Evolutionary conservation across 1,284 basidiomycete genomes (phyloP).

Genomic region (Thelephora terrestris): DNA sequence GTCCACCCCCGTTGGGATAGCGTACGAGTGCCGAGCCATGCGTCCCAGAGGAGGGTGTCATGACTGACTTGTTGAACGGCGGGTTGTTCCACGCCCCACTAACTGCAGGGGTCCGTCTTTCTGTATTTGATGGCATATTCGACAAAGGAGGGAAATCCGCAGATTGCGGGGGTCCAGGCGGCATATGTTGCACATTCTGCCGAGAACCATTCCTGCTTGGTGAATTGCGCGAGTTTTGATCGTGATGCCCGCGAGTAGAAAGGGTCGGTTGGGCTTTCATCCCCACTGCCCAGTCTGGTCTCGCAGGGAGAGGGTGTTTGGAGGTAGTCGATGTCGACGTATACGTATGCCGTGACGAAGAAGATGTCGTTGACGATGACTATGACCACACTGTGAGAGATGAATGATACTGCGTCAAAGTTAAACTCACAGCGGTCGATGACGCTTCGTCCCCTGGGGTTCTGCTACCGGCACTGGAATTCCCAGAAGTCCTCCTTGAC

Average conservation of each 20-base stretch:
- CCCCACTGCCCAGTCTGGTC: constrained; percentile 80
- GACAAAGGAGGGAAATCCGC: constrained; percentile 65
- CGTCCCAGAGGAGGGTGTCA: constrained; percentile 27
- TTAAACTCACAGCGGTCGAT: constrained; percentile 55
- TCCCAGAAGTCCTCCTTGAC: constrained; percentile 35
- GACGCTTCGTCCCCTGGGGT: constrained; percentile 66
- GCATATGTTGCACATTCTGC: constrained; percentile 22
- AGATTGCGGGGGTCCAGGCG: constrained; percentile 39
- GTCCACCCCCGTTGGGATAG: constrained; percentile 22
- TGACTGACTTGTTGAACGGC: constrained; percentile 41
- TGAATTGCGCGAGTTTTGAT: constrained; percentile 20
- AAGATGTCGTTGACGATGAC: constrained; percentile 68
- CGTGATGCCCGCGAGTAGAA: constrained; percentile 32
- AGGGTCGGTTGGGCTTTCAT: constrained; percentile 60
- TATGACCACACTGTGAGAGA: constrained; percentile 17
- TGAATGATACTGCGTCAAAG: constrained; percentile 11
- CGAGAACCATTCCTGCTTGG: constrained; percentile 1
- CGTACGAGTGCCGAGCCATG: constrained; percentile 27
- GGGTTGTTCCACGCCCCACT: constrained; percentile 62
- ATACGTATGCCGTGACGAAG: constrained; percentile 63
- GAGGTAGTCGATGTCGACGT: constrained; percentile 58
- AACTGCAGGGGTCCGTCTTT: constrained; percentile 40
- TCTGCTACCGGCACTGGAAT: constrained; percentile 42
- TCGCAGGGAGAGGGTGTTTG: constrained; percentile 66
- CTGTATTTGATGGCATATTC: constrained; percentile 24